These are phyloP conservation scores for Colletotrichum tofieldiae DNA, from an alignment of 2,329 filamentous ascomycete genomes.

Conservation along the genomic window DNA sequence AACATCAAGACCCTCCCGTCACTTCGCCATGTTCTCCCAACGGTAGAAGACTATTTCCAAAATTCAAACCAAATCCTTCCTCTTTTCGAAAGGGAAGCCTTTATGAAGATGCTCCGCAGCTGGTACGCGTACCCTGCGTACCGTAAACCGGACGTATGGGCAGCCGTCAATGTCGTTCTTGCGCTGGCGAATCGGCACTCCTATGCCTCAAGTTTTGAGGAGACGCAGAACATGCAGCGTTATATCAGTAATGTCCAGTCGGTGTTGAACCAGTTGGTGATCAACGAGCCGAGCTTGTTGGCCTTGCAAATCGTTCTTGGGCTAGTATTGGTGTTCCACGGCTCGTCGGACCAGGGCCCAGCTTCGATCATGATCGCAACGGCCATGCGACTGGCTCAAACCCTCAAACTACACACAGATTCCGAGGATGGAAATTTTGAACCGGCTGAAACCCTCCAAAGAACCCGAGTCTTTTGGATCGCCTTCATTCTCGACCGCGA, in stretches of 20 bases:
- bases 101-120: constrained; percentile 44
- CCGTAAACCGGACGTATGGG: constrained; percentile 46
- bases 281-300: constrained; percentile 48
- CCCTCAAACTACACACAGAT: constrained; percentile 48
- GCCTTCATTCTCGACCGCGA: constrained; percentile 51
- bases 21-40: constrained; percentile 41
- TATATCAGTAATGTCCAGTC: constrained; percentile 48
- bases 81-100: constrained; percentile 42
- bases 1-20: constrained; percentile 37
- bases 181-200: constrained; percentile 37
- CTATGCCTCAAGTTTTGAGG: constrained; percentile 19
- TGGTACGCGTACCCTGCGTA: constrained; percentile 43
- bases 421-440: constrained; percentile 37
- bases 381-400: constrained; percentile 49
- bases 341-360: constrained; percentile 46
- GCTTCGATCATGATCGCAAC: constrained; percentile 49
- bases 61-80: constrained; percentile 44
- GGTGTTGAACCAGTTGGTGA: constrained; percentile 49
- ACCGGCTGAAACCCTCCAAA: constrained; percentile 46
- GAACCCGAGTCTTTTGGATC: constrained; percentile 52
- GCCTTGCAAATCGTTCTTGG: constrained; percentile 50
- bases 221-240: constrained; percentile 26
- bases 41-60: constrained; percentile 44
- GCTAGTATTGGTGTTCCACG: constrained; percentile 49
- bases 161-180: constrained; percentile 47